Evolutionary conservation across 2,329 filamentous ascomycete species (phyloP), one percentile per base, ranked within the genome.

Genomic region (Sordariomycetes sp.): DNA sequence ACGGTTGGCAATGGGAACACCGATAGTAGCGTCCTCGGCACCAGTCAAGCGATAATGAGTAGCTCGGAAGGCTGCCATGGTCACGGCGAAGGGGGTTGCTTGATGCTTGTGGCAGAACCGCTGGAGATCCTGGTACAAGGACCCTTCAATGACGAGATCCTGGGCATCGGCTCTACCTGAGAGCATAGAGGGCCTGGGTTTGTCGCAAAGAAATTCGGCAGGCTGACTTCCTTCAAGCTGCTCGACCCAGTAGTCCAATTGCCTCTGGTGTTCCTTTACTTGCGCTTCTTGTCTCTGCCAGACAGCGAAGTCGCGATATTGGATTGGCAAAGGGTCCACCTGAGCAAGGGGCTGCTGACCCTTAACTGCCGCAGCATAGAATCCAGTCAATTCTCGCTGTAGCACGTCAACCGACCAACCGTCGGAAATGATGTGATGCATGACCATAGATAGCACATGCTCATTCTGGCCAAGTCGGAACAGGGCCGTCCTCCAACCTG

Each of bases 141-240:
- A 8, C 7, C 35, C 38, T 4, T 33, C 21, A 6, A 36, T 30
- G 27, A 8, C 4, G 21, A 36, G 15, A 10, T 30, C 8, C 12
- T n/a, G n/a, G 11, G 18, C 14, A 25, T 23, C 28, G 15, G 34
- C 34, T 8, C 19, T 19, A 4, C 34, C 34, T 8, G 26, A 36
- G 5, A 10, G 45, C 39, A 14, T 44, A 31, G 12, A 55, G 58
- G 4, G 53, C 49, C 4, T 42, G 31, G 1, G 52, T 53, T 9
- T 52, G 37, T 66, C 62, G 6, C 60, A 59, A 8, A 64, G 46
- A 8, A 56, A 36, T 29, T 42, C 39, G 9, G 30, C 20, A n/a
- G 34, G 21, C 14, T 34, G 28, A 11, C 32, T 33, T 5, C 20
- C 30, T n/a, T 34, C 30, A 6, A 37, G 37, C 23, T 35, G 11